Conservation (phyloP, 768 basidiomycete genomes). For the Naganishia friedmannii region DNA sequence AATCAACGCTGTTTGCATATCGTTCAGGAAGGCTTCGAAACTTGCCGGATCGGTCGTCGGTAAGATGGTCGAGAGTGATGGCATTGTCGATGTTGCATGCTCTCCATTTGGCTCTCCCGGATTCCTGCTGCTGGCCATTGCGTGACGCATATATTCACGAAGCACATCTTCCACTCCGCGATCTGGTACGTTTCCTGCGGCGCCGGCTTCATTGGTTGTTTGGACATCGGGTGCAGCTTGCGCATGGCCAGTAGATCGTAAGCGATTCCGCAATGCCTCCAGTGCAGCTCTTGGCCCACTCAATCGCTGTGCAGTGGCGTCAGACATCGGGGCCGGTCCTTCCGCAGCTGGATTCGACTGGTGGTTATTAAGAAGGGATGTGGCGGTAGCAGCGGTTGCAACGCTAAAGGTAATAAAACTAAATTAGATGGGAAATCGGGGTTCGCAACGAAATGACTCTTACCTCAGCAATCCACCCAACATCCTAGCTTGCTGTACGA, state of each 20-base stretch:
- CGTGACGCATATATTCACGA: conserved; percentile 27
- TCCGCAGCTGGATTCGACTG: not conserved
- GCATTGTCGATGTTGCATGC: not conserved
- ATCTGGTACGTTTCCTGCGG: conserved; percentile 1
- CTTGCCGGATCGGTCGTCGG: conserved; percentile 23
- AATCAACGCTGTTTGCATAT: conserved; percentile 26
- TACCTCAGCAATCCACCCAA: conserved; percentile 28
- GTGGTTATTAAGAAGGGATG: conserved; percentile 23
- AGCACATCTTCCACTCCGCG: conserved; percentile 24
- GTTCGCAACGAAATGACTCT: not conserved
- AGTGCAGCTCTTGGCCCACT: conserved; percentile 21
- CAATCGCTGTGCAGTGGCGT: not conserved
- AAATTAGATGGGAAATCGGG: not conserved
- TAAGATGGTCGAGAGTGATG: conserved; percentile 12
- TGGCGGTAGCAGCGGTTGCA: conserved; percentile 30
- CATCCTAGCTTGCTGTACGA: conserved; percentile 30
- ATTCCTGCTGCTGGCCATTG: conserved; percentile 17
- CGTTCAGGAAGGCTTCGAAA: conserved; percentile 29
- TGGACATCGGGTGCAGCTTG: not conserved
- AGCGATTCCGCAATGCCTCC: conserved; percentile 12
- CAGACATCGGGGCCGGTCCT: not conserved
- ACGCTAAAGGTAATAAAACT: not conserved
- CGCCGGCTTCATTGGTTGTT: not conserved
- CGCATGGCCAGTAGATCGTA: not conserved
- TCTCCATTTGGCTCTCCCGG: not conserved